Evolutionary conservation across 441 rosid species (phyloP).

Genomic region (Biscutella laevigata): DNA sequence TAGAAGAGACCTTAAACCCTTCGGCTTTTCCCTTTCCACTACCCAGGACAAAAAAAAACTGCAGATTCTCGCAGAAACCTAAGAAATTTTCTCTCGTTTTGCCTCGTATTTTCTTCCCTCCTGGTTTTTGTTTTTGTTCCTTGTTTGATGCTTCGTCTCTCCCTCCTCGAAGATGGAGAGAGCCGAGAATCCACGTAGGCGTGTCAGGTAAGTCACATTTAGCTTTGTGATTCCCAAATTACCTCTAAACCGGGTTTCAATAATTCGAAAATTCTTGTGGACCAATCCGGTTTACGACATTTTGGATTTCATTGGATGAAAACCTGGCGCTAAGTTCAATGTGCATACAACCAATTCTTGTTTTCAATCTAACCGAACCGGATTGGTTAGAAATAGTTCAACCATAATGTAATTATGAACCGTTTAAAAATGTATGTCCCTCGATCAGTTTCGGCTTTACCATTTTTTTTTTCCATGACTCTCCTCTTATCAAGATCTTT

Average conservation of each 20-base stretch:
- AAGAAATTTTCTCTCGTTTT: conserved; percentile 22
- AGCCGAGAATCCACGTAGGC: conserved; percentile 32
- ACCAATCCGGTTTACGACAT: conserved; percentile 15
- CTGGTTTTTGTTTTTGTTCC: background rate
- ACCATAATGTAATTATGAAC: background rate
- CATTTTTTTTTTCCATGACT: conserved; percentile 10
- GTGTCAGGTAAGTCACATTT: conserved; percentile 12
- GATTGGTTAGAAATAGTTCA: conserved; percentile 4
- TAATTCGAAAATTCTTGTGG: background rate
- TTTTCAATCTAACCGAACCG: conserved; percentile 8
- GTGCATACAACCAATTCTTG: background rate
- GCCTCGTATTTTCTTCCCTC: conserved; percentile 20
- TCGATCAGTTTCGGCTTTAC: background rate
- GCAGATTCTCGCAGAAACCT: conserved; percentile 1
- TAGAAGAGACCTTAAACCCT: conserved; percentile 8
- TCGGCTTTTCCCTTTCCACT: background rate
- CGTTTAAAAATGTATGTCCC: conserved; percentile 2
- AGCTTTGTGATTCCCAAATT: background rate
- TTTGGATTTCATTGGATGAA: conserved; percentile 30
- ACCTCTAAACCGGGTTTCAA: conserved; percentile 15
- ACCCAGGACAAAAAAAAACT: background rate
- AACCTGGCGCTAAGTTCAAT: conserved; percentile 42
- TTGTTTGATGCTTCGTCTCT: conserved; percentile 21
- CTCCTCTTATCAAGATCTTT: conserved; percentile 29
- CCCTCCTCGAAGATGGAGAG: conserved; percentile 7